Conservation (phyloP, 257 asterid species). For the Solanum raphanifolium region DNA sequence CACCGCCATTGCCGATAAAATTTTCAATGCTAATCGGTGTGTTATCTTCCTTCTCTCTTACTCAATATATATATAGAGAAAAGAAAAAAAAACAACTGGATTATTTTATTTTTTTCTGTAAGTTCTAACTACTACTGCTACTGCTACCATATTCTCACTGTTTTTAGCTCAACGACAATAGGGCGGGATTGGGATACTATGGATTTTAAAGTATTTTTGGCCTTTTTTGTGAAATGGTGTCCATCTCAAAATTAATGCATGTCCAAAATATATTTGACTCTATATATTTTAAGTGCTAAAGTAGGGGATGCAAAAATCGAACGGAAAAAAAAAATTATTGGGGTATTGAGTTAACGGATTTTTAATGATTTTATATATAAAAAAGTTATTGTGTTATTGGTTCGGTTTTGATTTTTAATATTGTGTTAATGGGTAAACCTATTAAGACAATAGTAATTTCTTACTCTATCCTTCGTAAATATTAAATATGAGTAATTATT, state of each 20-base stretch:
- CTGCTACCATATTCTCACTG: neutral
- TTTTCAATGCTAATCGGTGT: neutral
- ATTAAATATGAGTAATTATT: no score
- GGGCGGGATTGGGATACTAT: neutral
- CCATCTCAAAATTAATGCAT: neutral
- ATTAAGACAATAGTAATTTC: no score
- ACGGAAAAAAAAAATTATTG: fast-evolving
- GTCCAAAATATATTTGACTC: neutral
- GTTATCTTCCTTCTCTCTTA: neutral
- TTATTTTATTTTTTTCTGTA: neutral
- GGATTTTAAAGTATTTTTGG: neutral
- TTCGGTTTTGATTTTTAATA: no score
- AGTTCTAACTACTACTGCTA: neutral
- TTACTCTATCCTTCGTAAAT: fast-evolving
- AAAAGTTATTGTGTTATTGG: no score
- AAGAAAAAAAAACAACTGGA: neutral
- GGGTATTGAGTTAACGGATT: no score
- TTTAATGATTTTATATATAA: no score
- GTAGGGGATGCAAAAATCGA: no score
- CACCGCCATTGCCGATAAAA: conserved; percentile 9
- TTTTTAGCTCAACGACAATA: neutral
- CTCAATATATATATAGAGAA: neutral
- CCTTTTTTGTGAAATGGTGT: neutral
- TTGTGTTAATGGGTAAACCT: no score
- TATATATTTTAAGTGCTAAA: no score